Percentiles rank a stretch among this genome's conserved stretches.
These are phyloP conservation scores for Pelargonium australe DNA, from an alignment of 441 rosid species.

Conservation along the genomic window DNA sequence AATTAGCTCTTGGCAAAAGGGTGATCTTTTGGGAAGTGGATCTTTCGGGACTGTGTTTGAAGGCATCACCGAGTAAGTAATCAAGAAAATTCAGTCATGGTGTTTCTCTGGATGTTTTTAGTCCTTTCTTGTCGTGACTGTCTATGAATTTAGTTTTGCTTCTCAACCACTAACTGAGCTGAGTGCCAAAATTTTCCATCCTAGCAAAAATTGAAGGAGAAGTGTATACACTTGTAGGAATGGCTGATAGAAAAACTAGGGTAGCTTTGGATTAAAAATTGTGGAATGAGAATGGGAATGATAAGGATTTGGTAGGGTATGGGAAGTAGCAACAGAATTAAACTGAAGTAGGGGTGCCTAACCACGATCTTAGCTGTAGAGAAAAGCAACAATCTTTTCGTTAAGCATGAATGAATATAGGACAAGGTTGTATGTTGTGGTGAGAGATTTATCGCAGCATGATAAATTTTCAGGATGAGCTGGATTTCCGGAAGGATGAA, in stretches of 20 bases:
- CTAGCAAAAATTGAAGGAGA: background rate
- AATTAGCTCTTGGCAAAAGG: constrained; percentile 19
- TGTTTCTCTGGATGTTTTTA: background rate
- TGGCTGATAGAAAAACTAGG: background rate
- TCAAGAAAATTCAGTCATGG: background rate
- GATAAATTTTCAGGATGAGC: background rate
- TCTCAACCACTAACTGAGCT: background rate
- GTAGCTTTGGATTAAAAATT: too few relatives aligned
- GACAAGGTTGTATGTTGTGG: background rate
- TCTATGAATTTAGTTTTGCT: background rate
- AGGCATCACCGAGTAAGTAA: constrained; percentile 18
- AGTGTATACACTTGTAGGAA: background rate
- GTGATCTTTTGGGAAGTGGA: constrained; percentile 21
- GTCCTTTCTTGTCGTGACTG: background rate
- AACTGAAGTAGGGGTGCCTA: background rate
- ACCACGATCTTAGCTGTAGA: background rate
- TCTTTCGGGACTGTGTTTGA: constrained; percentile 20
- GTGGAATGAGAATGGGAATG: background rate
- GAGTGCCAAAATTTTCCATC: background rate
- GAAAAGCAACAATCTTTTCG: background rate
- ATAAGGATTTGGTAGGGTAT: background rate
- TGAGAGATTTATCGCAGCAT: background rate
- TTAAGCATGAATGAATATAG: background rate
- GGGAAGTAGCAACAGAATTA: background rate
- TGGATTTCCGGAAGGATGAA: background rate